Conservation (phyloP, 768 basidiomycete species). For the Mrakia gelida region DNA sequence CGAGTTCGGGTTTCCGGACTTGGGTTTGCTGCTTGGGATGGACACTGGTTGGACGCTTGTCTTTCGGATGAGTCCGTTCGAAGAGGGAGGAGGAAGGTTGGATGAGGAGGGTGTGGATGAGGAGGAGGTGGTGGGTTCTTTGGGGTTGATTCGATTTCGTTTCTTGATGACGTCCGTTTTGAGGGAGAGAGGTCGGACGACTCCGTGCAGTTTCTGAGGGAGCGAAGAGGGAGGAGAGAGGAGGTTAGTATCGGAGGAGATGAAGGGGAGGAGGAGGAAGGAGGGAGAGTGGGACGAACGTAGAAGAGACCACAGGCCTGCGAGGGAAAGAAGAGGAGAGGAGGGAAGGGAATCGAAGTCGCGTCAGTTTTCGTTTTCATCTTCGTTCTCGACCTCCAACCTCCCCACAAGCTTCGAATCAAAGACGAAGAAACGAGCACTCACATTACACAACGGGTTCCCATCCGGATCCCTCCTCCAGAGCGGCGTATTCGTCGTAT, state of each 20-base stretch:
- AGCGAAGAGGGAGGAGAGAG: not conserved
- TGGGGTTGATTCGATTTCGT: slow-evolving; percentile 33
- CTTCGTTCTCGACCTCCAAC: not conserved
- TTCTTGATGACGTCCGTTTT: slow-evolving; percentile 99
- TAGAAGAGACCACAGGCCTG: slow-evolving; percentile 90
- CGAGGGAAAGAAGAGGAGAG: not conserved
- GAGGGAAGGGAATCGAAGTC: too few species aligned
- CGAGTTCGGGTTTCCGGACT: not conserved
- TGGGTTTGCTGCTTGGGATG: not conserved
- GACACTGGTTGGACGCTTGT: not conserved
- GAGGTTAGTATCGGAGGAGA: not conserved
- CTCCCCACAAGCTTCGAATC: too few species aligned
- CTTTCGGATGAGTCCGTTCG: not conserved
- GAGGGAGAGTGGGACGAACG: slow-evolving; percentile 52
- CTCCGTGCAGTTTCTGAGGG: slow-evolving; percentile 84
- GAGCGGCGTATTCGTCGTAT: slow-evolving; percentile 88
- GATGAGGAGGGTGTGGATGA: not conserved
- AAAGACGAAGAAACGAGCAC: slow-evolving; percentile 10
- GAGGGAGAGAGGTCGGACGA: slow-evolving; percentile 85
- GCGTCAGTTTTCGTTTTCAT: not conserved
- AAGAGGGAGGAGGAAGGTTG: not conserved
- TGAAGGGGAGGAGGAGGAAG: not conserved
- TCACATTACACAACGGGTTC: slow-evolving; percentile 72
- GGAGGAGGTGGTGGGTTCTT: not conserved
- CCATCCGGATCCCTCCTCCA: slow-evolving; percentile 92